Percentiles rank a stretch among this genome's conserved stretches.
These are phyloP conservation scores for Penicillium hesseltinei DNA, from an alignment of 2,329 filamentous ascomycete genomes.

Conservation along the genomic window DNA sequence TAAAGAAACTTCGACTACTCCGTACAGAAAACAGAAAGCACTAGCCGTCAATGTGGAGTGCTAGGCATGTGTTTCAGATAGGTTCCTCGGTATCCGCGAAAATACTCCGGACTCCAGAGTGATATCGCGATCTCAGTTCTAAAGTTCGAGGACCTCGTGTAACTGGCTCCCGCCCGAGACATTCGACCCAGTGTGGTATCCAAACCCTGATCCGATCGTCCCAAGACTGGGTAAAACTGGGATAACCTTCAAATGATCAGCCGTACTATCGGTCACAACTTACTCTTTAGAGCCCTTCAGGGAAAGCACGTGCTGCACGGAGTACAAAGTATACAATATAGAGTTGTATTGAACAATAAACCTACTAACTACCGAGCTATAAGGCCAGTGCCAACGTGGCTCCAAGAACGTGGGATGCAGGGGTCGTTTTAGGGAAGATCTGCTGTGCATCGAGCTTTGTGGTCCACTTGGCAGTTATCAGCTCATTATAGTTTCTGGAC, in stretches of 20 bases:
- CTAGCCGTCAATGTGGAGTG: neutral
- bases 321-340: no score
- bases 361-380: neutral
- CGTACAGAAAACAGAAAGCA: neutral
- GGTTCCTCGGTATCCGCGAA: slow-evolving; percentile 10
- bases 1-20: neutral
- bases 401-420: slow-evolving; percentile 7
- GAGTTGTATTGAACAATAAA: neutral
- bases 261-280: neutral
- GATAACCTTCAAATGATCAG: slow-evolving; percentile 2
- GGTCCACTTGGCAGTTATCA: neutral
- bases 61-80: slow-evolving; percentile 4
- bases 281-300: neutral
- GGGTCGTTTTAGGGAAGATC: slow-evolving; percentile 18
- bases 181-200: slow-evolving; percentile 11
- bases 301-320: neutral
- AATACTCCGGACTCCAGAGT: slow-evolving; percentile 7
- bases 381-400: slow-evolving; percentile 4
- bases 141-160: slow-evolving; percentile 1
- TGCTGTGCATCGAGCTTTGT: slow-evolving; percentile 10
- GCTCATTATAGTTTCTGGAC: neutral
- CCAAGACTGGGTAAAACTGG: neutral
- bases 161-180: slow-evolving; percentile 2
- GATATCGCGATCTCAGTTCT: slow-evolving; percentile 3
- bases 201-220: slow-evolving; percentile 1